These are phyloP conservation scores for Botryotinia globosa DNA, from an alignment of 2,329 filamentous ascomycete genomes.

Conservation along the genomic window DNA sequence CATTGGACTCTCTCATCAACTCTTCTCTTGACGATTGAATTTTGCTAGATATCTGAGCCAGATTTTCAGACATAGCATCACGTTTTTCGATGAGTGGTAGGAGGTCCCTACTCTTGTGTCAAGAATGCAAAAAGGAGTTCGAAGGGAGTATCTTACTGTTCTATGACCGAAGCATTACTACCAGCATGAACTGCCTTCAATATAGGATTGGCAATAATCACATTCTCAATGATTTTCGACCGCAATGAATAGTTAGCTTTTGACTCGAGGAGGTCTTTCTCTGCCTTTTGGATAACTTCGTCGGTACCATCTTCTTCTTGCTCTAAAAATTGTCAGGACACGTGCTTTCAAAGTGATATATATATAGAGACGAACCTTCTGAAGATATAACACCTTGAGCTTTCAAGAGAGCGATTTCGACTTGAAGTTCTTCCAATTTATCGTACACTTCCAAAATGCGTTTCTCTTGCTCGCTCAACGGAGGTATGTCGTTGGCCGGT, in stretches of 20 bases:
- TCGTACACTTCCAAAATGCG: conserved; percentile 68
- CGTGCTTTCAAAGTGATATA: neutral
- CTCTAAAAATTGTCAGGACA: conserved; percentile 29
- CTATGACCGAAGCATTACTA: conserved; percentile 60
- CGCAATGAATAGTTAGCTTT: conserved; percentile 67
- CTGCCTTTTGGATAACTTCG: conserved; percentile 54
- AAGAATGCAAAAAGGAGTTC: conserved; percentile 21
- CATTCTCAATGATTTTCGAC: conserved; percentile 65
- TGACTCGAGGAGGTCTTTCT: conserved; percentile 64
- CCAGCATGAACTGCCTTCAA: conserved; percentile 74
- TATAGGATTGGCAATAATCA: conserved; percentile 70
- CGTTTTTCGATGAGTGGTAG: conserved; percentile 64
- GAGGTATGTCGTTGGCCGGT: conserved; percentile 38
- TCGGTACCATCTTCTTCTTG: conserved; percentile 42
- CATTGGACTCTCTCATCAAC: conserved; percentile 55
- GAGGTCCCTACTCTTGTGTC: conserved; percentile 43
- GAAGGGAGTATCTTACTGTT: conserved; percentile 53
- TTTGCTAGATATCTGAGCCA: conserved; percentile 57
- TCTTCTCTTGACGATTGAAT: conserved; percentile 51
- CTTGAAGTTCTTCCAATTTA: conserved; percentile 64
- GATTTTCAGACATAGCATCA: conserved; percentile 62
- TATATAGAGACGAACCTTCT: conserved; percentile 27
- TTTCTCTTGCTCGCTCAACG: conserved; percentile 64
- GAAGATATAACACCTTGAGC: conserved; percentile 39
- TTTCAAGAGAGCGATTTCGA: conserved; percentile 67